phyloP scores from a whole-genome alignment of 805 yeast species.

The Cephaloascus albidus region DNA sequence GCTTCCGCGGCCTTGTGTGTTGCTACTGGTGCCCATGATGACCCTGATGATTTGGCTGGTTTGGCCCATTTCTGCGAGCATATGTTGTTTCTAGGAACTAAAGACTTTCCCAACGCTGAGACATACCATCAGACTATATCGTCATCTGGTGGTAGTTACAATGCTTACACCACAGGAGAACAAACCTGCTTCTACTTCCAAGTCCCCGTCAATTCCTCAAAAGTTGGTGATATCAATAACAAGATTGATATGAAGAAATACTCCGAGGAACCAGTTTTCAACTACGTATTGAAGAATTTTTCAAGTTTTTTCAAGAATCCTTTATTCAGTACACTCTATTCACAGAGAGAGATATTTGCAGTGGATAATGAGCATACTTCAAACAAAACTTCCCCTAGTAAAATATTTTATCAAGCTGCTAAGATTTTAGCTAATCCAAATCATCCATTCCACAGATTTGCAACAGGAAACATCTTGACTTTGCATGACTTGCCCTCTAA shows the following conservation, averaged over 20 bases:
- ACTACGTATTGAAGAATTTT: constrained; percentile 36
- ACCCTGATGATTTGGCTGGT: constrained; percentile 64
- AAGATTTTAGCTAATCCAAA: constrained; percentile 34
- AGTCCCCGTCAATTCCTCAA: constrained; percentile 33
- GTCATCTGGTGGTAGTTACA: constrained; percentile 45
- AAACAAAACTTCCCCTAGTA: constrained; percentile 34
- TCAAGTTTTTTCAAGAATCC: constrained; percentile 45
- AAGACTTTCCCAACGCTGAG: constrained; percentile 38
- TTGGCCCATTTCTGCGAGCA: constrained; percentile 90
- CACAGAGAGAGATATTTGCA: constrained; percentile 46
- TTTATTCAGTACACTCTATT: constrained; percentile 27
- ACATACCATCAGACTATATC: constrained; percentile 32
- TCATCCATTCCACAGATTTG: constrained; percentile 53
- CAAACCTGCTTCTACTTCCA: constrained; percentile 58
- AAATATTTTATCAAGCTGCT: constrained; percentile 50
- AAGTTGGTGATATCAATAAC: constrained; percentile 4
- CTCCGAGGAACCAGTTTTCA: constrained; percentile 27
- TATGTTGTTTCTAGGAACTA: constrained; percentile 49
- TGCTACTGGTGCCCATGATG: constrained; percentile 73
- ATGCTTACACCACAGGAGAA: constrained; percentile 66
- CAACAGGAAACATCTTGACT: constrained; percentile 56
- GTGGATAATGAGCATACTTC: constrained; percentile 58
- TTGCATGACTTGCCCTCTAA: constrained; percentile 23
- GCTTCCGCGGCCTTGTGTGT: constrained; percentile 70
- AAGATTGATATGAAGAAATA: constrained; percentile 4